phyloP scores from a whole-genome alignment of 2,329 filamentous ascomycete species.

The Diaporthe eres region DNA sequence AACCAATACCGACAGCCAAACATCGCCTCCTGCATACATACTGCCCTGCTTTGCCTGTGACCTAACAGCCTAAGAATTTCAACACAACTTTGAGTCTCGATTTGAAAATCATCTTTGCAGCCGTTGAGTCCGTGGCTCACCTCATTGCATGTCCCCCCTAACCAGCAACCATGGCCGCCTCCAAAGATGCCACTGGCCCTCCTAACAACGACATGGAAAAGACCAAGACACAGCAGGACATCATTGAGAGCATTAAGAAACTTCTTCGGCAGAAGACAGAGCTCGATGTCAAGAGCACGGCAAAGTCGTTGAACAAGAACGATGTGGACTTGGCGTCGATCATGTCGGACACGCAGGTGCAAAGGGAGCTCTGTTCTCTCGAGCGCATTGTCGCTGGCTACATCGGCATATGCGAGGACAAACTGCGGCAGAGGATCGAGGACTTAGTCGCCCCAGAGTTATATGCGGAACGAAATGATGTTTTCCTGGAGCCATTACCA shows the following conservation, averaged over 20 bases:
- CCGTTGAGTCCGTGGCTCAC: not conserved
- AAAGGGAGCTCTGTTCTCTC: constrained; percentile 7
- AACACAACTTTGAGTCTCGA: not conserved
- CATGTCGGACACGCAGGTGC: constrained; percentile 13
- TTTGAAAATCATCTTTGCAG: not conserved
- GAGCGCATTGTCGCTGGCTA: constrained; percentile 13
- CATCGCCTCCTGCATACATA: not conserved
- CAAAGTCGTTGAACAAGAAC: not conserved
- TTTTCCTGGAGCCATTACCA: not conserved
- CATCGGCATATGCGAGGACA: constrained; percentile 14
- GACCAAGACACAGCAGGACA: not conserved
- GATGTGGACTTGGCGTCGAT: constrained; percentile 1
- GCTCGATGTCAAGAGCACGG: not conserved
- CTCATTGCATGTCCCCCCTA: not conserved
- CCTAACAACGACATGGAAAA: not conserved
- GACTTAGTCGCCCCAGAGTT: not conserved
- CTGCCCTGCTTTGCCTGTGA: not conserved
- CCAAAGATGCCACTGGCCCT: not conserved
- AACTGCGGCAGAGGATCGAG: constrained; percentile 8
- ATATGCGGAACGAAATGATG: not conserved
- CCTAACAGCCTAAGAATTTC: no score
- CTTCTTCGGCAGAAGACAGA: not conserved
- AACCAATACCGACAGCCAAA: not conserved
- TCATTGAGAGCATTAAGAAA: not conserved
- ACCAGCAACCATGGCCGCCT: not conserved